These are phyloP conservation scores for Ramaria sp. DNA, from an alignment of 768 basidiomycete species.

Conservation along the genomic window DNA sequence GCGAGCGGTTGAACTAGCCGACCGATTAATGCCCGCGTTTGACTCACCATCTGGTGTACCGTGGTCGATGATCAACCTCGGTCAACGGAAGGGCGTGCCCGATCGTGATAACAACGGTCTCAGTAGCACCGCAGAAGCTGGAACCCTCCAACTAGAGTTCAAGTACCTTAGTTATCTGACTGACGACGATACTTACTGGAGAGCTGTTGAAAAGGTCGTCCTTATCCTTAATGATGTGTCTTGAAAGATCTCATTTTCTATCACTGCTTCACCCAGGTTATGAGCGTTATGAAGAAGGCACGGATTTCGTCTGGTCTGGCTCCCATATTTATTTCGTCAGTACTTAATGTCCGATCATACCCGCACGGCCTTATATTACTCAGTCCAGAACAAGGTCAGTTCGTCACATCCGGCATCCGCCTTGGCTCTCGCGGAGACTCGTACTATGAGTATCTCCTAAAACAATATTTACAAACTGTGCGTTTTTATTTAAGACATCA, in stretches of 20 bases:
- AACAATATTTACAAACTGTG: constrained; percentile 79
- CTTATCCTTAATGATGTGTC: not conserved
- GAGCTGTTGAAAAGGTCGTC: constrained; percentile 58
- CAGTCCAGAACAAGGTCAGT: constrained; percentile 42
- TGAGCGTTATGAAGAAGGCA: constrained; percentile 56
- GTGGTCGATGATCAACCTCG: constrained; percentile 69
- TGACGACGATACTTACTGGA: constrained; percentile 72
- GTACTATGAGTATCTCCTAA: constrained; percentile 85
- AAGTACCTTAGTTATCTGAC: constrained; percentile 77
- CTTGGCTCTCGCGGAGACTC: constrained; percentile 90
- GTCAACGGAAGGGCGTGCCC: constrained; percentile 42
- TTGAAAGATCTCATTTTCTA: not conserved
- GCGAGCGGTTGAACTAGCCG: constrained; percentile 72
- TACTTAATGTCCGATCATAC: constrained; percentile 7
- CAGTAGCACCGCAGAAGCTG: constrained; percentile 77
- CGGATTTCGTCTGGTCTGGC: constrained; percentile 63
- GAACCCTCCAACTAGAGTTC: constrained; percentile 85
- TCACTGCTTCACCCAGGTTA: constrained; percentile 32
- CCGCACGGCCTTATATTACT: not conserved
- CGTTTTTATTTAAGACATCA: constrained; percentile 9
- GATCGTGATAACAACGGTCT: constrained; percentile 50
- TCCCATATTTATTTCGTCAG: constrained; percentile 77
- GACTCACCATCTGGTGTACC: constrained; percentile 77
- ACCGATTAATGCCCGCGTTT: constrained; percentile 78
- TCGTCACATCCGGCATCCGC: constrained; percentile 63